Evolutionary conservation across 2,329 filamentous ascomycete species (phyloP).

Genomic region (Ascochyta lentis): DNA sequence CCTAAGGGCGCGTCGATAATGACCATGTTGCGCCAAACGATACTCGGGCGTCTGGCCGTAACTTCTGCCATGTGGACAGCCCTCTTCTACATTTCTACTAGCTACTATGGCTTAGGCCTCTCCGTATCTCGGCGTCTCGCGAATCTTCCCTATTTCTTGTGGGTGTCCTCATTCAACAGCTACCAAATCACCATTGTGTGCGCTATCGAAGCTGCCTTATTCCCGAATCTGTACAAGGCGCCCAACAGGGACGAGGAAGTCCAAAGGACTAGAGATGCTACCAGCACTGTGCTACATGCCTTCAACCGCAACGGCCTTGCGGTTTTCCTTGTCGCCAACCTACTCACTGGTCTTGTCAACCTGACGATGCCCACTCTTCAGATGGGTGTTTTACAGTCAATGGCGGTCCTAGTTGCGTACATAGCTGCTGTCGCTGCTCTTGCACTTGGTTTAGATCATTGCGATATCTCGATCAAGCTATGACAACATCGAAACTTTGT

Average conservation of each 20-base stretch:
- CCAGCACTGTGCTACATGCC: constrained; percentile 79
- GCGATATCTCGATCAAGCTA: constrained; percentile 74
- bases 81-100: constrained; percentile 74
- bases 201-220: constrained; percentile 77
- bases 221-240: constrained; percentile 72
- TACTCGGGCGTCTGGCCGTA: constrained; percentile 68
- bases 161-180: constrained; percentile 91
- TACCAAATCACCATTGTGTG: constrained; percentile 82
- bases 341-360: constrained; percentile 89
- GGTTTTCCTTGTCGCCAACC: constrained; percentile 85
- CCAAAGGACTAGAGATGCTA: constrained; percentile 71
- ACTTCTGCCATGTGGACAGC: constrained; percentile 73
- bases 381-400: constrained; percentile 67
- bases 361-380: constrained; percentile 83
- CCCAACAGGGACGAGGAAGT: constrained; percentile 62
- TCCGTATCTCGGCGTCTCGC: constrained; percentile 86
- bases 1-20: constrained; percentile 52
- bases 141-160: constrained; percentile 91
- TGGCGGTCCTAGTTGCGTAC: constrained; percentile 79
- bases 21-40: constrained; percentile 59
- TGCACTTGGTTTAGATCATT: constrained; percentile 71
- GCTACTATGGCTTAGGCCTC: constrained; percentile 69
- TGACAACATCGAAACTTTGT: constrained; percentile 42
- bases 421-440: constrained; percentile 69
- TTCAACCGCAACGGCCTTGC: constrained; percentile 89